Conservation (phyloP, 1,284 basidiomycete genomes). For the Naganishia cerealis region DNA sequence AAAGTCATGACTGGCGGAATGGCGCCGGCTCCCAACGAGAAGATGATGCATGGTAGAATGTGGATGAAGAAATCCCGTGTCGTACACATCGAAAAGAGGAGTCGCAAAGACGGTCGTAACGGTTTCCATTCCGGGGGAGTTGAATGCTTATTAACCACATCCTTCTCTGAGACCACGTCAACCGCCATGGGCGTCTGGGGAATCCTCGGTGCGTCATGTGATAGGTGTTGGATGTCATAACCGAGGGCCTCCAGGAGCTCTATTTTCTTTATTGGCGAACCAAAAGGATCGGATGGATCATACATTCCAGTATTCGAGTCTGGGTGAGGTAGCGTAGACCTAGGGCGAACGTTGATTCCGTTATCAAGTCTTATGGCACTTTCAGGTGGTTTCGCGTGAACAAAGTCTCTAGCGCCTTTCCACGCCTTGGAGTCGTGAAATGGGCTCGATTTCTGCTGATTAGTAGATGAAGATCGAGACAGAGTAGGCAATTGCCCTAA, state of each 20-base stretch:
- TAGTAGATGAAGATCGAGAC: background rate
- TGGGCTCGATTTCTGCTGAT: slow-evolving; percentile 20
- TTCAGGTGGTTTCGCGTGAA: background rate
- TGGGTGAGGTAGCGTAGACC: background rate
- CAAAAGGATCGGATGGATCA: background rate
- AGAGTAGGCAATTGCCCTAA: slow-evolving; percentile 23
- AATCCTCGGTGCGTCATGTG: background rate
- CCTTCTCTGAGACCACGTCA: background rate
- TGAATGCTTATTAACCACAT: background rate
- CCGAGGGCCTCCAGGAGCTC: slow-evolving; percentile 17
- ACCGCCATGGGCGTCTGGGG: background rate
- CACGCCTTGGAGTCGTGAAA: slow-evolving; percentile 30
- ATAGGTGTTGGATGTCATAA: slow-evolving; percentile 3
- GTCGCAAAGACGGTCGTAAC: slow-evolving; percentile 59
- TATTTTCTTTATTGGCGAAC: slow-evolving; percentile 13
- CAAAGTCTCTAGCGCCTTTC: slow-evolving; percentile 14
- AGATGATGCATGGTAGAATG: slow-evolving; percentile 71
- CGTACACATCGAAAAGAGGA: slow-evolving; percentile 68
- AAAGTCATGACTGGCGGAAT: slow-evolving; percentile 91
- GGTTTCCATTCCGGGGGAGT: slow-evolving; percentile 42
- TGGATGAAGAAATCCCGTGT: slow-evolving; percentile 59
- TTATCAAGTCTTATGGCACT: background rate
- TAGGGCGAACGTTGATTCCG: background rate
- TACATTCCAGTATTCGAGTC: background rate
- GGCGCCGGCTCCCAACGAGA: slow-evolving; percentile 70